Evolutionary conservation across 495 filamentous ascomycete species (phyloP).

Genomic region (Xeromyces bisporus): DNA sequence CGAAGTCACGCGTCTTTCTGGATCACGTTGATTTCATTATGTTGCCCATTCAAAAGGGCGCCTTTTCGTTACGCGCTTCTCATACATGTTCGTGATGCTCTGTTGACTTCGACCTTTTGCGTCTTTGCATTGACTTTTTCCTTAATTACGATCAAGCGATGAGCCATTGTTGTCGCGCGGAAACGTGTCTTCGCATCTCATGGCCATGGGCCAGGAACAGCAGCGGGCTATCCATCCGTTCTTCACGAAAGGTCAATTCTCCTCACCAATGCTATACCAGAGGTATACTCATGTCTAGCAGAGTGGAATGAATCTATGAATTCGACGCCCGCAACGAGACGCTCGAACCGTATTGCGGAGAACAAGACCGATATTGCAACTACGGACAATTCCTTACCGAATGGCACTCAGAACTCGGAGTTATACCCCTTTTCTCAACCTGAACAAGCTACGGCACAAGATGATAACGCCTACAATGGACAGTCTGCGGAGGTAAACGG

Average conservation of each 20-base stretch:
- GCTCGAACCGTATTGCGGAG: not conserved
- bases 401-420: not conserved
- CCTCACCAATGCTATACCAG: not conserved
- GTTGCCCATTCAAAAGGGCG: not conserved
- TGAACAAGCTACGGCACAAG: no score
- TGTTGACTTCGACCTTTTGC: conserved; percentile 9
- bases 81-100: not conserved
- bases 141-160: conserved; percentile 8
- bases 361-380: not conserved
- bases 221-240: conserved; percentile 27
- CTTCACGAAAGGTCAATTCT: conserved; percentile 21
- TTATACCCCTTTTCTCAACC: no score
- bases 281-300: conserved; percentile 8
- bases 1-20: not conserved
- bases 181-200: no score
- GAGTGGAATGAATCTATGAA: conserved; percentile 9
- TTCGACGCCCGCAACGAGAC: no score
- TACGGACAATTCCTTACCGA: not conserved
- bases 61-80: not conserved
- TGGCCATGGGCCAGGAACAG: conserved; percentile 27
- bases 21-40: not conserved
- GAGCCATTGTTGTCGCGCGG: conserved; percentile 8
- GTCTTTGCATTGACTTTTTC: conserved; percentile 2
- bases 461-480: no score
- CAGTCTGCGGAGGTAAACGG: not conserved